These are phyloP conservation scores for Clohesyomyces aquaticus DNA, from an alignment of 495 filamentous ascomycete genomes.

Conservation along the genomic window DNA sequence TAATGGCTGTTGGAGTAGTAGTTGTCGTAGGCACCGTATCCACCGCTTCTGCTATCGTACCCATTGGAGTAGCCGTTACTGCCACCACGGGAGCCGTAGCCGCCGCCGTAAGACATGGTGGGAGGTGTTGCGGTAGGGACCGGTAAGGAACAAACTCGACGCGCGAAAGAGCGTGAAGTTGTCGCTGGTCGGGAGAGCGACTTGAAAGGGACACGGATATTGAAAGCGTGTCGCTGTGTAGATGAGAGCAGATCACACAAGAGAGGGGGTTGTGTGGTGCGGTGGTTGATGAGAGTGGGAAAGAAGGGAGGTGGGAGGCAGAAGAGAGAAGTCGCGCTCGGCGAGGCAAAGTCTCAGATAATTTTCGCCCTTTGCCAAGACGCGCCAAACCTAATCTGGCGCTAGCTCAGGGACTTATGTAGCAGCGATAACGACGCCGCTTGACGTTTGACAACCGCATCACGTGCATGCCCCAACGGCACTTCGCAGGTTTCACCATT, in stretches of 20 bases:
- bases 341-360: neutral
- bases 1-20: conserved; percentile 33
- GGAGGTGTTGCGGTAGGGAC: conserved; percentile 33
- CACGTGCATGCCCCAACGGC: too few species aligned
- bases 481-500: too few species aligned
- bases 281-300: conserved; percentile 9
- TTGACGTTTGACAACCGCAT: too few species aligned
- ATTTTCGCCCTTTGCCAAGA: conserved; percentile 1
- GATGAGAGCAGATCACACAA: conserved; percentile 38
- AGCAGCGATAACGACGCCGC: neutral
- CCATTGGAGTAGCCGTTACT: conserved; percentile 44
- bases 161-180: conserved; percentile 20
- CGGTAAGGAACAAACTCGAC: conserved; percentile 28
- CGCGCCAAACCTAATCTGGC: conserved; percentile 1
- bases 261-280: neutral
- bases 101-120: conserved; percentile 76
- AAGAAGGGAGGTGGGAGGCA: conserved; percentile 1
- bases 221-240: conserved; percentile 26
- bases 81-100: conserved; percentile 54
- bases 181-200: neutral
- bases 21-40: conserved; percentile 31
- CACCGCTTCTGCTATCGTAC: conserved; percentile 35
- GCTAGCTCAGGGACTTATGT: neutral
- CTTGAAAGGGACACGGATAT: conserved; percentile 16
- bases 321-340: neutral